Evolutionary conservation across 495 filamentous ascomycete genomes (phyloP), one percentile per base, ranked within the genome.

Genomic region (Lepraria neglecta): DNA sequence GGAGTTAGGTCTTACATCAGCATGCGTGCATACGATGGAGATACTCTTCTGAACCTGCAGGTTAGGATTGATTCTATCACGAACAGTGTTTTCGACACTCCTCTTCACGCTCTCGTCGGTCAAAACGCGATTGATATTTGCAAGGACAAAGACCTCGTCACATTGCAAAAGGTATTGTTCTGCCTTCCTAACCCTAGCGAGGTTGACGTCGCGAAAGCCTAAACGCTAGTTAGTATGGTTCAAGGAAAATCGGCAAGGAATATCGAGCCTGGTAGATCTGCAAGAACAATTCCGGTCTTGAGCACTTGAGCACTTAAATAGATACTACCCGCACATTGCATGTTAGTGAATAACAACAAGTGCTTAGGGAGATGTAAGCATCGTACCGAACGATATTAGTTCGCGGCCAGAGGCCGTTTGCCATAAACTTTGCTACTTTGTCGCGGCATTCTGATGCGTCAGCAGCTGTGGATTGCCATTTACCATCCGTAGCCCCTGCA

Each of bases 341-440:
- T n/a, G 27, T 56, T 33, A 56, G 53, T 24, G 9, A 24, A 21
- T 9, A 6, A 30, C n/a, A 14, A 30, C 28, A 30, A 12, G 9
- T 30, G 27, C 40, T 21, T 28, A 14, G 27, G 43, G 40, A 33
- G 15, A 9, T 59, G 58, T 43, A 52, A 28, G 33, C 19, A 56
- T 27, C 47, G 30, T 44, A 70, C 70, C 69, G 66, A 35, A 72
- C 69, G 12, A 71, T 64, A 56, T 72, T 71, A 12, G 69, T 72
- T 38, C 71, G 70, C 6, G 70, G 69, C 70, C 69, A 72, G 40
- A 69, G 58, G 33, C 61, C 60, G 58, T 71, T 57, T 48, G 70
- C 48, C 63, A 68, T 71, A 33, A 72, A 71, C 0, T 58, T 33
- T 19, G 61, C 64, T 50, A 69, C 70, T 59, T 59, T 67, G 50